A percentile compares a stretch with the other conserved stretches of the same genome.
phyloP scores from a whole-genome alignment of 176 grass and related monocot genomes.

The Juncus inflexus region DNA sequence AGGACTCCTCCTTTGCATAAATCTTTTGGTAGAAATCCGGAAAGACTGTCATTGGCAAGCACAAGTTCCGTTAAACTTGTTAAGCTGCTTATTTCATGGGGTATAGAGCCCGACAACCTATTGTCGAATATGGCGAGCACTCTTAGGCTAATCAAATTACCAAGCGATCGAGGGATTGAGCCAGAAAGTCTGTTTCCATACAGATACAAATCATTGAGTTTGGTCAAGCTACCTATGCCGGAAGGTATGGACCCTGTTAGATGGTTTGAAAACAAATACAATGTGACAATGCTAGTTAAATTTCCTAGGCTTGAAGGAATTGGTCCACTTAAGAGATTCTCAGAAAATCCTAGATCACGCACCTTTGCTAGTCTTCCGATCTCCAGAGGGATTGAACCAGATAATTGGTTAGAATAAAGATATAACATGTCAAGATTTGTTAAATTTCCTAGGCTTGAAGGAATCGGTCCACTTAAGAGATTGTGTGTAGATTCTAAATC shows the following conservation, averaged over 20 bases:
- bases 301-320: slow-evolving; percentile 10
- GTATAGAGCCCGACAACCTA: neutral
- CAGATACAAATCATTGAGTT: slow-evolving; percentile 1
- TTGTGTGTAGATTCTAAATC: too few relatives aligned
- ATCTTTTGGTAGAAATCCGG: neutral
- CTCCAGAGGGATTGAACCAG: slow-evolving; percentile 8
- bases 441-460: too few relatives aligned
- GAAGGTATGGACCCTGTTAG: slow-evolving; percentile 33
- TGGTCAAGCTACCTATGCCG: slow-evolving; percentile 26
- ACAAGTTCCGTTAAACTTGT: slow-evolving; percentile 6
- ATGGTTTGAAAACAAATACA: neutral
- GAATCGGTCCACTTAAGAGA: too few relatives aligned
- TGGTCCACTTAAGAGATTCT: slow-evolving; percentile 18
- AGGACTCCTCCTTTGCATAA: slow-evolving; percentile 11
- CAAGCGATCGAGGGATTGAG: neutral
- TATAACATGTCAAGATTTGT: neutral
- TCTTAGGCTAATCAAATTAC: neutral
- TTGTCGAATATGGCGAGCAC: neutral
- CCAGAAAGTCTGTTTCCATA: neutral
- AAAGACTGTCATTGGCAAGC: slow-evolving; percentile 12
- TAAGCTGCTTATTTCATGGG: slow-evolving; percentile 19
- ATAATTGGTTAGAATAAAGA: slow-evolving; percentile 13
- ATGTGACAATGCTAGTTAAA: neutral
- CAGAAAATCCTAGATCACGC: neutral
- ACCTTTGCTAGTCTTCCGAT: slow-evolving; percentile 29